A percentile compares a stretch with the other conserved stretches of the same genome.
These are phyloP conservation scores for Phanerodontia chrysosporium DNA, from an alignment of 768 basidiomycete genomes.

Conservation along the genomic window DNA sequence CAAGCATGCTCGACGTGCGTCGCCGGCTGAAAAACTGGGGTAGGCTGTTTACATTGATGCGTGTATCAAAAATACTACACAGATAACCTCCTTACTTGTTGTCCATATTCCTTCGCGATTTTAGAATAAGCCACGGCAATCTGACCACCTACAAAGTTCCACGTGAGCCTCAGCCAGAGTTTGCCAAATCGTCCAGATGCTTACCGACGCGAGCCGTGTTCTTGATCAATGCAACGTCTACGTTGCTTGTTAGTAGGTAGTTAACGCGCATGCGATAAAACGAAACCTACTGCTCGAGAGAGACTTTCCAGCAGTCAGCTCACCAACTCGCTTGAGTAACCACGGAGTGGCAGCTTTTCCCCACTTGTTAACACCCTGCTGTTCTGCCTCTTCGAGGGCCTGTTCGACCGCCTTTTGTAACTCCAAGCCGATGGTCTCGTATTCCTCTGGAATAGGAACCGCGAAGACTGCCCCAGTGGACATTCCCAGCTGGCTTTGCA, in stretches of 20 bases:
- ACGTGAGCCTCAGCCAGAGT: slow-evolving; percentile 1
- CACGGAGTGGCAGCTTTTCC: slow-evolving; percentile 96
- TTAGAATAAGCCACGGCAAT: slow-evolving; percentile 76
- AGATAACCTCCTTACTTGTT: neutral
- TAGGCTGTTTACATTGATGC: neutral
- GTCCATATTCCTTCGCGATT: slow-evolving; percentile 25
- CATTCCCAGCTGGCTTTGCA: slow-evolving; percentile 66
- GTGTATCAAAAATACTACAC: neutral
- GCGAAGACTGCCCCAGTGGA: slow-evolving; percentile 78
- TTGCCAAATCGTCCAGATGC: slow-evolving; percentile 11
- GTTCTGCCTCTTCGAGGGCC: slow-evolving; percentile 80
- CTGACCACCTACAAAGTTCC: slow-evolving; percentile 53
- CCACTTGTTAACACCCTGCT: slow-evolving; percentile 67
- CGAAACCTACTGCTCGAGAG: slow-evolving; percentile 63
- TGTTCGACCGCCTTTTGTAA: slow-evolving; percentile 80
- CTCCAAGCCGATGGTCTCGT: slow-evolving; percentile 57
- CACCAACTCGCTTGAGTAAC: slow-evolving; percentile 78
- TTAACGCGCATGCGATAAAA: neutral
- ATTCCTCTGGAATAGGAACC: slow-evolving; percentile 82
- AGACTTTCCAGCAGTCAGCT: slow-evolving; percentile 75
- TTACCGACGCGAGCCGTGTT: slow-evolving; percentile 84
- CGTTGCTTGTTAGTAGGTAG: neutral
- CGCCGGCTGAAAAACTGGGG: neutral
- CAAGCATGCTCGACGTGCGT: neutral
- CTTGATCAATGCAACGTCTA: slow-evolving; percentile 83